Conservation (phyloP, 306 rosid genomes). For the Quercus parvula region DNA sequence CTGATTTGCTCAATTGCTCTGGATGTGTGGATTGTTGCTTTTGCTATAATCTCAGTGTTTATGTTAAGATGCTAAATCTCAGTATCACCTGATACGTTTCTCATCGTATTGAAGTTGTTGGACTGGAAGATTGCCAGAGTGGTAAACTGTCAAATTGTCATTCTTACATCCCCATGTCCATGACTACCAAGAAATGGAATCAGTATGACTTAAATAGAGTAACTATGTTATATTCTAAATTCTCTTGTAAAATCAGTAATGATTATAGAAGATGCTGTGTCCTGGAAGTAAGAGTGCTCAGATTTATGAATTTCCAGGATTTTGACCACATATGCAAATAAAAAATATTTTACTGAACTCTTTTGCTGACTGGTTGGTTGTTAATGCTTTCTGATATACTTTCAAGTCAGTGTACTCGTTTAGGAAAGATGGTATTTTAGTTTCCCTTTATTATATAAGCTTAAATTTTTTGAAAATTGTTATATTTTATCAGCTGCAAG, state of each 20-base stretch:
- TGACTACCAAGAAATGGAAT: no score
- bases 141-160: no score
- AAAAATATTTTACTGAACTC: background rate
- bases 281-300: background rate
- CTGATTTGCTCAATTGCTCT: no score
- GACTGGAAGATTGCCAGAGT: no score
- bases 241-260: background rate
- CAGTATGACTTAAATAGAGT: background rate
- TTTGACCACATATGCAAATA: background rate
- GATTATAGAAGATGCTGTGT: background rate
- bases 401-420: background rate
- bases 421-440: background rate
- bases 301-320: background rate
- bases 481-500: constrained; percentile 67
- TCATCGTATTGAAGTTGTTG: no score
- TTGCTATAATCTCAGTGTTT: no score
- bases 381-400: background rate
- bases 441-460: background rate
- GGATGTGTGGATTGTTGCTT: no score
- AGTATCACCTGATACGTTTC: no score
- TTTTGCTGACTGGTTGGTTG: background rate
- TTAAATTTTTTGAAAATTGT: background rate
- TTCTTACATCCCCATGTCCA: no score
- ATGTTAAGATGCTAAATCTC: no score
- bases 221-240: background rate